Conservation (phyloP, 2,329 filamentous ascomycete genomes). For the Paecilomyces formosus region DNA sequence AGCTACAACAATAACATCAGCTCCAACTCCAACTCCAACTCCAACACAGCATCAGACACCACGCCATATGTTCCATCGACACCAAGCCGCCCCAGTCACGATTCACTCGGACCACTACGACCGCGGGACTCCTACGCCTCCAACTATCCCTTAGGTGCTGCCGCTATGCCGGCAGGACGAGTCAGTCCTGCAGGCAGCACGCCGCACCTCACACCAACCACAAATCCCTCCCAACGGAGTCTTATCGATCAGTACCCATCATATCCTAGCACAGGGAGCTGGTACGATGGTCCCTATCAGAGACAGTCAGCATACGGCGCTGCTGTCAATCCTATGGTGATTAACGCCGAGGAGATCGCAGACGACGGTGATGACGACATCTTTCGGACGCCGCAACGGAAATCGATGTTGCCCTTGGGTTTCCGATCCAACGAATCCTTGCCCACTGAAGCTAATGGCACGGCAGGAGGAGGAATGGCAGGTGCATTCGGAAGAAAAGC, state of each 20-base stretch:
- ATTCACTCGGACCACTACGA: slow-evolving; percentile 16
- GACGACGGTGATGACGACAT: slow-evolving; percentile 87
- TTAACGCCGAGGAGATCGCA: slow-evolving; percentile 72
- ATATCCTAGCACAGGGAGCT: slow-evolving; percentile 26
- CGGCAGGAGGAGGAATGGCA: slow-evolving; percentile 34
- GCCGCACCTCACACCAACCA: slow-evolving; percentile 15
- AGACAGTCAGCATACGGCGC: slow-evolving; percentile 49
- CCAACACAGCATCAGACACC: slow-evolving; percentile 22
- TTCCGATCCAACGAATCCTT: slow-evolving; percentile 30
- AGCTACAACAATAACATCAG: slow-evolving; percentile 4
- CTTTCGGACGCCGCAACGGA: slow-evolving; percentile 46
- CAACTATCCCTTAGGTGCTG: slow-evolving; percentile 25
- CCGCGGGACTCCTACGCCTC: slow-evolving; percentile 35
- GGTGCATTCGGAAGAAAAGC: slow-evolving; percentile 31
- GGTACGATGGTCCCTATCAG: slow-evolving; percentile 60
- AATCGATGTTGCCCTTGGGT: slow-evolving; percentile 54
- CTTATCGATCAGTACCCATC: slow-evolving; percentile 37
- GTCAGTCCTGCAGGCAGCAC: slow-evolving; percentile 27
- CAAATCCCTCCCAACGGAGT: slow-evolving; percentile 39
- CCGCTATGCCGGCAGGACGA: slow-evolving; percentile 22
- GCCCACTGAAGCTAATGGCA: slow-evolving; percentile 38
- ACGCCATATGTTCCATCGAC: slow-evolving; percentile 27
- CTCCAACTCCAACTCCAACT: background rate
- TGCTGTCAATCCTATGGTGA: slow-evolving; percentile 45
- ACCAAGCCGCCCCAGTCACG: slow-evolving; percentile 10